phyloP scores from a whole-genome alignment of 2,329 filamentous ascomycete genomes.

The Xylaria multiplex region DNA sequence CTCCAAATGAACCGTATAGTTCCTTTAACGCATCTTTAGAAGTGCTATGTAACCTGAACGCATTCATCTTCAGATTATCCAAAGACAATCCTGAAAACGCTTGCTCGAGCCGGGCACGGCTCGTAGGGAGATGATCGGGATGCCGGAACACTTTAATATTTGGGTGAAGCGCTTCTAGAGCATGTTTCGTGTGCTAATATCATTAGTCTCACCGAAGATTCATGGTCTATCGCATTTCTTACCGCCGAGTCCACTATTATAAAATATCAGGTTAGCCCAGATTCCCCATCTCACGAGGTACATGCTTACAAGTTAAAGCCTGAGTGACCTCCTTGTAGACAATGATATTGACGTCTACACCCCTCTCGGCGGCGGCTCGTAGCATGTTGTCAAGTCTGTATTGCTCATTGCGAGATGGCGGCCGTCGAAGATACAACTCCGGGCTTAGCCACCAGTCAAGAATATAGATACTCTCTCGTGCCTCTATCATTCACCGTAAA shows the following conservation, averaged over 20 bases:
- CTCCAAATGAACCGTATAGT: slow-evolving; percentile 83
- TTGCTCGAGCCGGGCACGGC: slow-evolving; percentile 74
- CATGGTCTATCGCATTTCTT: slow-evolving; percentile 31
- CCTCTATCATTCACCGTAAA: slow-evolving; percentile 57
- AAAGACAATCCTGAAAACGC: slow-evolving; percentile 60
- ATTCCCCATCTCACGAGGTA: slow-evolving; percentile 41
- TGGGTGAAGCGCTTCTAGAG: slow-evolving; percentile 77
- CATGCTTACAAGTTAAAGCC: slow-evolving; percentile 76
- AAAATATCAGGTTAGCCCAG: slow-evolving; percentile 30
- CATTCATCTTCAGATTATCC: slow-evolving; percentile 51
- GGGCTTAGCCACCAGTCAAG: slow-evolving; percentile 92
- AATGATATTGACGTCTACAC: slow-evolving; percentile 84
- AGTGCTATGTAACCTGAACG: slow-evolving; percentile 69
- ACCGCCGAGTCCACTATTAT: slow-evolving; percentile 55
- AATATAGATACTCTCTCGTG: slow-evolving; percentile 82
- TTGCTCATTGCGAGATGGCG: slow-evolving; percentile 81
- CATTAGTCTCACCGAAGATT: neutral
- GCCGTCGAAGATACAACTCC: slow-evolving; percentile 85
- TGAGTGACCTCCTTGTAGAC: slow-evolving; percentile 93
- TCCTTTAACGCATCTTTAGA: slow-evolving; percentile 79
- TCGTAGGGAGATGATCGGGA: slow-evolving; percentile 81
- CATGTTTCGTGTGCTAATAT: slow-evolving; percentile 77
- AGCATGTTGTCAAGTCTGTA: slow-evolving; percentile 88
- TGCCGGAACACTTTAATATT: slow-evolving; percentile 92
- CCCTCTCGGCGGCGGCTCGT: slow-evolving; percentile 81